These are phyloP conservation scores for Scheffersomyces amazonensis DNA, from an alignment of 805 yeast species.

Conservation along the genomic window DNA sequence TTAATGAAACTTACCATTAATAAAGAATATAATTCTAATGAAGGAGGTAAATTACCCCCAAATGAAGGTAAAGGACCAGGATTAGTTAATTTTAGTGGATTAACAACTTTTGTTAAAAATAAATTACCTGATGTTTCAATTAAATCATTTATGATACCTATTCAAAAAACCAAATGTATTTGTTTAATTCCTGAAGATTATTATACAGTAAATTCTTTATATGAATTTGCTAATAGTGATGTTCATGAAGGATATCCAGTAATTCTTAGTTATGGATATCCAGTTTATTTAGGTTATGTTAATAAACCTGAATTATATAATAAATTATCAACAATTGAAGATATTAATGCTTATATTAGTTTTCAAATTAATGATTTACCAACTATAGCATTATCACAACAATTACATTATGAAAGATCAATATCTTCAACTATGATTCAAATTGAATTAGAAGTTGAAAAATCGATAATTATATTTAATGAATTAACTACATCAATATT, in stretches of 20 bases:
- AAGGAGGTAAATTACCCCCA: too few species aligned
- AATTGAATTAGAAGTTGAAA: slow-evolving; percentile 17
- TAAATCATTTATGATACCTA: slow-evolving; percentile 28
- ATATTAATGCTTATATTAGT: slow-evolving; percentile 9
- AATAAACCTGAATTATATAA: slow-evolving; percentile 23
- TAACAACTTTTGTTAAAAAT: slow-evolving; percentile 24
- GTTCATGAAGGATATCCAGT: slow-evolving; percentile 43
- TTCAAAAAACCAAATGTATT: slow-evolving; percentile 23
- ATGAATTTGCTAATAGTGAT: slow-evolving; percentile 24
- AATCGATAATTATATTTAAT: slow-evolving; percentile 23
- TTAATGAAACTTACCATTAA: slow-evolving; percentile 34
- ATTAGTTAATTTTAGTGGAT: slow-evolving; percentile 26
- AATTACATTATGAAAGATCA: slow-evolving; percentile 19
- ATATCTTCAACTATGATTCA: slow-evolving; percentile 3
- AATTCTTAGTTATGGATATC: slow-evolving; percentile 20
- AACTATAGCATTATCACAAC: slow-evolving; percentile 17
- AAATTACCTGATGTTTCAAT: slow-evolving; percentile 31
- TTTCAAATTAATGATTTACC: slow-evolving; percentile 19
- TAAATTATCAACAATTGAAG: slow-evolving; percentile 4
- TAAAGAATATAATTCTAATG: slow-evolving; percentile 2
- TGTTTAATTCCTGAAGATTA: slow-evolving; percentile 20
- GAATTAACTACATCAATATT: slow-evolving; percentile 28
- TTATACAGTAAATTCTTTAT: slow-evolving; percentile 18
- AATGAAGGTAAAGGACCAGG: slow-evolving; percentile 41
- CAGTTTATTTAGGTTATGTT: slow-evolving; percentile 32